Evolutionary conservation across 2,329 filamentous ascomycete genomes (phyloP).

Genomic region (Diaporthe australafricana): DNA sequence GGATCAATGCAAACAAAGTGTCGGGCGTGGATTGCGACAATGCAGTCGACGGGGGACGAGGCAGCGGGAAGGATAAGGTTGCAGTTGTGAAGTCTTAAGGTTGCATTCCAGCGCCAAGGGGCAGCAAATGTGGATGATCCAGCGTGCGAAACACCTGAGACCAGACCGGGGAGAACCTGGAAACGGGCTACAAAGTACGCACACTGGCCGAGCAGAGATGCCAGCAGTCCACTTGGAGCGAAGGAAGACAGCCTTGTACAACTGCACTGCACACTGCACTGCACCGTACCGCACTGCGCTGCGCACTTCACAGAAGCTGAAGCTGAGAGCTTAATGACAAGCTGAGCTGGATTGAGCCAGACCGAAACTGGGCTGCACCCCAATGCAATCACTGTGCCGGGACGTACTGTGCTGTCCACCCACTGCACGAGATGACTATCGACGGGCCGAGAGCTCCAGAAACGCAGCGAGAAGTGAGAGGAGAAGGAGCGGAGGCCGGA

Average conservation of each 20-base stretch:
- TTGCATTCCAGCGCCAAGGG: slow-evolving; percentile 35
- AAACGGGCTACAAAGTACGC: slow-evolving; percentile 21
- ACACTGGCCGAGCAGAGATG: not conserved
- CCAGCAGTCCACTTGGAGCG: slow-evolving; percentile 1
- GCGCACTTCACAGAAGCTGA: not conserved
- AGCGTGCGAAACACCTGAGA: slow-evolving; percentile 35
- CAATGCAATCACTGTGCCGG: slow-evolving; percentile 4
- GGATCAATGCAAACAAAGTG: slow-evolving; percentile 29
- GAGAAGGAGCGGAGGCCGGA: slow-evolving; percentile 26
- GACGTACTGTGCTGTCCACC: slow-evolving; percentile 1
- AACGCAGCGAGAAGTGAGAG: slow-evolving; percentile 15
- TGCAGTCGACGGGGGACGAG: slow-evolving; percentile 29
- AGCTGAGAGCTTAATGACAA: no score
- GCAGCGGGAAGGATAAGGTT: slow-evolving; percentile 36
- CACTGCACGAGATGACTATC: not conserved
- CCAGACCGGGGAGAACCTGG: slow-evolving; percentile 33
- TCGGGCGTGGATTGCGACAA: slow-evolving; percentile 27
- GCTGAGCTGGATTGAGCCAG: not conserved
- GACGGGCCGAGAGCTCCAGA: slow-evolving; percentile 21
- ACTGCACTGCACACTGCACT: not conserved
- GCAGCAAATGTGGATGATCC: slow-evolving; percentile 28
- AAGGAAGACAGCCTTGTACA: not conserved
- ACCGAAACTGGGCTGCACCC: not conserved
- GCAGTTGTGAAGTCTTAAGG: slow-evolving; percentile 35
- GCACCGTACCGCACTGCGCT: not conserved